A percentile compares a stretch with the other conserved stretches of the same genome.
These are phyloP conservation scores for Xylaria curta DNA, from an alignment of 495 filamentous ascomycete species.

Conservation along the genomic window DNA sequence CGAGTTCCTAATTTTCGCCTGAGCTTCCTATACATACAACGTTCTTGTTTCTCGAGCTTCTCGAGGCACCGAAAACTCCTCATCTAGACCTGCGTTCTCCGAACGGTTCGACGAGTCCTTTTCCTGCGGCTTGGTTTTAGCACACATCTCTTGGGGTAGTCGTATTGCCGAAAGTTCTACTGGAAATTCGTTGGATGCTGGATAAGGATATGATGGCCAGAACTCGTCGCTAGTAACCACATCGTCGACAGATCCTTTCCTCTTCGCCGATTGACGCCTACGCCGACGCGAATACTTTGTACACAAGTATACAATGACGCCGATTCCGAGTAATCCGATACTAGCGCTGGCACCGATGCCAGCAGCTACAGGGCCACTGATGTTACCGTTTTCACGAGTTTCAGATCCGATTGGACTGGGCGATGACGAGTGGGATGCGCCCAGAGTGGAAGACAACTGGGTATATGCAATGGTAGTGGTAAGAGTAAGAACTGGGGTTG, in stretches of 20 bases:
- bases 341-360: constrained; percentile 2
- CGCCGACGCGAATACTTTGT: neutral
- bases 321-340: constrained; percentile 9
- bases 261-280: neutral
- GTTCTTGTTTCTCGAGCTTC: neutral
- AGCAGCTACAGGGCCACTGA: constrained; percentile 18
- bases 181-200: constrained; percentile 19
- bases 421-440: neutral
- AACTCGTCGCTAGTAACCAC: neutral
- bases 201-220: constrained; percentile 9
- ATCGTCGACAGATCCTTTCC: neutral
- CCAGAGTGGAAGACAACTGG: neutral
- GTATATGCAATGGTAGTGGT: constrained; percentile 14
- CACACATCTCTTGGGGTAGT: neutral
- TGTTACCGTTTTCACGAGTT: neutral
- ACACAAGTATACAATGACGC: constrained; percentile 6
- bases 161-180: constrained; percentile 19
- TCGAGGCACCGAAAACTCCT: neutral
- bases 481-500: constrained; percentile 16
- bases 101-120: constrained; percentile 1
- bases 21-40: neutral
- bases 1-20: neutral
- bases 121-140: constrained; percentile 1
- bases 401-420: neutral
- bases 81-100: neutral